Evolutionary conservation across 257 asterid genomes (phyloP), one percentile per base, ranked within the genome.

Genomic region (Solanum sitiens): DNA sequence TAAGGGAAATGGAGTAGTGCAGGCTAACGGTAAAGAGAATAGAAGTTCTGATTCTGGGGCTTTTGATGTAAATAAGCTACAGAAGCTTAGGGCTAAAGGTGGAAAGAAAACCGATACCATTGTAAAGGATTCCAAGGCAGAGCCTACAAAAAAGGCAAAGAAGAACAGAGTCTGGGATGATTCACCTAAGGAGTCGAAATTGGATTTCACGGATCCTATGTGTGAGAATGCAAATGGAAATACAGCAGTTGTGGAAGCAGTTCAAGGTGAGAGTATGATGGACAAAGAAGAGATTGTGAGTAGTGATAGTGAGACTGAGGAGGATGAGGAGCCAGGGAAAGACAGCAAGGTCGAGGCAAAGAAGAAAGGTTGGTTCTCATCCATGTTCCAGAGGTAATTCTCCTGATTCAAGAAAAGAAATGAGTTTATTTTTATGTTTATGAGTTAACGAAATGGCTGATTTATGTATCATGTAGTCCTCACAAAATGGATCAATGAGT

Each of bases 361-460:
- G 92, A 95, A 94, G 92, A 97, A 93, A 89, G 96, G 99, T 72
- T 96, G 99, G 99, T 95, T 97, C 92, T 95, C 99, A 74, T 91
- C 99, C 89, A 95, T 97, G 98, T 94, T 96, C 91, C 96, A 92
- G 83, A 95, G 99, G 99, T 97, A 93, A 42, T 71, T 88, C 25
- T 45, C 8, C 85, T 9, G 18, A n/a, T 30, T 80, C 11, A 0
- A 16, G 68, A 30, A 80, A 80, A 47, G 7, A 80, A 9, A 11
- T 47, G 42, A 80, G 27, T 80, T 80, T 11, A 80, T 47, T 61
- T 80, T 80, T 80, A 47, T 80, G 27, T 7, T 47, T 30, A 80
- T 30, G 47, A 27, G 44, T 80, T 30, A 30, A 18, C 6, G 20
- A n/a, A 47, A 30, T 47, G 68, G 42, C 68, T 80, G 68, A 80